Evolutionary conservation across 441 rosid genomes (phyloP), one percentile per base, ranked within the genome.

Genomic region (Pelargonium australe): DNA sequence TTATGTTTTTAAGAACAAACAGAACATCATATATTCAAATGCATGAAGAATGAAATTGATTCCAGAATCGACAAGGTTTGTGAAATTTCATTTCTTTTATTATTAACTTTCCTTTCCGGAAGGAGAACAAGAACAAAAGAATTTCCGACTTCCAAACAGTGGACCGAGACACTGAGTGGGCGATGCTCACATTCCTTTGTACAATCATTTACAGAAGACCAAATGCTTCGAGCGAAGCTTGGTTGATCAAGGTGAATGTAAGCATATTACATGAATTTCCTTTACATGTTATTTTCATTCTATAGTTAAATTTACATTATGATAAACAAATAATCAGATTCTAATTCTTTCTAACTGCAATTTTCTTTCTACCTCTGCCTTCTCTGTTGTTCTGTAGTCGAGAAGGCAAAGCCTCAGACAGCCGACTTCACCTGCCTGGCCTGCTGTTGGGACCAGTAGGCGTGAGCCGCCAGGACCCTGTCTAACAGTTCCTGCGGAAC

Each of bases 401-500:
- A 81, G 81, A 69, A 76, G 82, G 78, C 84, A 79, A 20, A 79
- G 70, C 72, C 79, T 82, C 0, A 68, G 28, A 58, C 25, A 12
- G 63, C 63, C 4, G 63, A 58, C 10, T 58, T 58, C 8, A 58
- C 28, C 64, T 85, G 90, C 78, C 77, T 88, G 20, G 86, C 78
- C 69, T 89, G 96, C 49, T 92, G 97, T 71, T 87, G 85, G 67
- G 92, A 83, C 96, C 99, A 95, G 78, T 82, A 87, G 10, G 97
- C 93, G 47, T 92, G 99, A 1, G 96, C 98, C 1, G 80, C 80
- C 51, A 92, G 79, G 25, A 95, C 99, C 75, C 99, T 75, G 81
- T 95, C 92, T 70, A 95, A 65, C 60, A 95, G 93, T 72, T 90
- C 98, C 81, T 95, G 97, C 0, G 99, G 98, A 25, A 95, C 98